These are phyloP conservation scores for Fusarium poae DNA, from an alignment of 2,329 filamentous ascomycete species.

Conservation along the genomic window DNA sequence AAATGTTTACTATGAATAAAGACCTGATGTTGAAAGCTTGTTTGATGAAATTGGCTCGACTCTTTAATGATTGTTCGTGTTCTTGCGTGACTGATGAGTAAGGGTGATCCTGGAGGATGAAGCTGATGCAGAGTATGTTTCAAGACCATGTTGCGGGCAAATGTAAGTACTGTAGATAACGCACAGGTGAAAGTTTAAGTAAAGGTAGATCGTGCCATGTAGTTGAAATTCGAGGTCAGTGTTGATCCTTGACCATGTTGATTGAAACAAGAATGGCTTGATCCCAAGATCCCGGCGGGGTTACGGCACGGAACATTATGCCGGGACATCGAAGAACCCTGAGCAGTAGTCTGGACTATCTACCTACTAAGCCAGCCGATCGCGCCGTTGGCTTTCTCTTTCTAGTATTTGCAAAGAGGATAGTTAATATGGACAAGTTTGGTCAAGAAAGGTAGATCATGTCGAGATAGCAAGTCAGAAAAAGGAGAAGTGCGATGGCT, in stretches of 20 bases:
- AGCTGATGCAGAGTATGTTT: conserved; percentile 28
- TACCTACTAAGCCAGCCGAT: not conserved
- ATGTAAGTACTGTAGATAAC: not conserved
- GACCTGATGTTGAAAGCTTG: not conserved
- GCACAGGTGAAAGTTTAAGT: conserved; percentile 19
- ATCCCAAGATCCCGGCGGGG: conserved; percentile 4
- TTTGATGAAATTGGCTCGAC: conserved; percentile 17
- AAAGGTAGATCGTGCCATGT: not conserved
- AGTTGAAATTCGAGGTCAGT: not conserved
- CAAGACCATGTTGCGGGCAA: conserved; percentile 2
- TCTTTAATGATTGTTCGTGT: conserved; percentile 5
- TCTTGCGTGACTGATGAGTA: not conserved
- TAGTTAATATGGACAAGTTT: not conserved
- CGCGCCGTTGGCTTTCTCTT: not conserved
- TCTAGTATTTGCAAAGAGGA: not conserved
- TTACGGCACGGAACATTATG: conserved; percentile 13
- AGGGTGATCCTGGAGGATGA: conserved; percentile 10
- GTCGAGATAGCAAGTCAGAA: not conserved
- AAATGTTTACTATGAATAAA: conserved; percentile 14
- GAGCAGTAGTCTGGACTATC: not conserved
- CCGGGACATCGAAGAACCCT: conserved; percentile 3
- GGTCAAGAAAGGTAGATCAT: conserved; percentile 1
- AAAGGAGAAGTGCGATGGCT: conserved; percentile 1
- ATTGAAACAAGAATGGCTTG: conserved; percentile 5
- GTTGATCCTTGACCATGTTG: conserved; percentile 17